Evolutionary conservation across 192 early-diverging fungal species (phyloP).

Genomic region (Mortierella hygrophila): DNA sequence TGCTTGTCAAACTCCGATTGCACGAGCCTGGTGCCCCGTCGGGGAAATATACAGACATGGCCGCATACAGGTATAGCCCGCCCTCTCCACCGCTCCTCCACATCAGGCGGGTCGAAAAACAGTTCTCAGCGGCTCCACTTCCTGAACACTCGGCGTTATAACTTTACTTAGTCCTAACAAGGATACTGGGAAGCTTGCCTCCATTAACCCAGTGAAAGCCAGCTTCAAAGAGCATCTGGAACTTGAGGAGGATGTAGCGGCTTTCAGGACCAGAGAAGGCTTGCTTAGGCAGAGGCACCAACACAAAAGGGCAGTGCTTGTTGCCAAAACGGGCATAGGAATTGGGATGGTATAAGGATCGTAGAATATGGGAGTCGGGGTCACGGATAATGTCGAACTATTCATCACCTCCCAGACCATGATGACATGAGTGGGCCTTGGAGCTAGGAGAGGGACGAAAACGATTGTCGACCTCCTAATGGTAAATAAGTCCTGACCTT

Average conservation of each 20-base stretch:
- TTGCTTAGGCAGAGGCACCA: conserved; percentile 11
- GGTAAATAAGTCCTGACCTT: background rate
- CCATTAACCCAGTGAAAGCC: conserved; percentile 66
- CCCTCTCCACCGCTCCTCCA: no score
- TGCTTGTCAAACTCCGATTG: conserved; percentile 23
- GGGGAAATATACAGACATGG: conserved; percentile 23
- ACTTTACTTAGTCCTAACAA: conserved; percentile 58
- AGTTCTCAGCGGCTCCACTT: no score
- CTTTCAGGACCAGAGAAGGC: conserved; percentile 18
- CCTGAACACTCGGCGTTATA: background rate
- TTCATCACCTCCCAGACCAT: background rate
- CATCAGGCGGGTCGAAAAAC: no score
- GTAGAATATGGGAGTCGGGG: conserved; percentile 14
- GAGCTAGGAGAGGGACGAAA: conserved; percentile 10
- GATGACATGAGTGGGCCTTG: conserved; percentile 10
- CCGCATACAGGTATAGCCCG: no score
- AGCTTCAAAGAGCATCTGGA: conserved; percentile 59
- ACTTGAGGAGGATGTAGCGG: conserved; percentile 55
- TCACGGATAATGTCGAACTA: conserved; percentile 28
- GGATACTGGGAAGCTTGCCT: conserved; percentile 69
- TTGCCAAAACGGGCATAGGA: conserved; percentile 27
- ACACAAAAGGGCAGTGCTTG: conserved; percentile 6
- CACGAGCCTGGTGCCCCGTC: background rate
- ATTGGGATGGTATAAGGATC: conserved; percentile 20
- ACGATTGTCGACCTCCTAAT: conserved; percentile 11